Conservation (phyloP, 257 asterid species). For the Solanum pinnatisectum region DNA sequence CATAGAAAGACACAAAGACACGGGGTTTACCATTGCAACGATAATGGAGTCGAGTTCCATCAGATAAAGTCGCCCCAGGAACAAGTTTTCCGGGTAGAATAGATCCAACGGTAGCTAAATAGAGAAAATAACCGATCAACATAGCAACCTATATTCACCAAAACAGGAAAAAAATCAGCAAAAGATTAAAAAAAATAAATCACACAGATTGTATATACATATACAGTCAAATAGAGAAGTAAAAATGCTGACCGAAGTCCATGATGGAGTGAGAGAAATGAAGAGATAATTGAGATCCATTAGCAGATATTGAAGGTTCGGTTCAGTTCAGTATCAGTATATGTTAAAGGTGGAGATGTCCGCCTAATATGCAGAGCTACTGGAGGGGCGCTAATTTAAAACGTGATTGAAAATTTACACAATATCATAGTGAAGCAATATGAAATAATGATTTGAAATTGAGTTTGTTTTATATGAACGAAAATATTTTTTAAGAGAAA, state of each 20-base stretch:
- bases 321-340: background rate
- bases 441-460: background rate
- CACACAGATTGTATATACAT: background rate
- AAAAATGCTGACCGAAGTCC: conserved; percentile 53
- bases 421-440: too few species aligned
- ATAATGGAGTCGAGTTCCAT: conserved; percentile 72
- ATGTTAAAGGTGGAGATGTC: background rate
- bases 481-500: too few species aligned
- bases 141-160: conserved; percentile 36
- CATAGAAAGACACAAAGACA: background rate
- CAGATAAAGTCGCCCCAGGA: conserved; percentile 63
- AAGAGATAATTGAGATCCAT: conserved; percentile 56
- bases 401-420: background rate
- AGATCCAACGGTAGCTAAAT: conserved; percentile 75
- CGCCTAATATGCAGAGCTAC: background rate
- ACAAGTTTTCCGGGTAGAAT: conserved; percentile 64
- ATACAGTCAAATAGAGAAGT: background rate
- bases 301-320: background rate
- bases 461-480: too few species aligned
- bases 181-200: background rate
- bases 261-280: conserved; percentile 44
- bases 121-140: conserved; percentile 47
- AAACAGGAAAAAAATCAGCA: background rate
- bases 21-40: conserved; percentile 62
- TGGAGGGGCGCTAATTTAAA: background rate